These are phyloP conservation scores for Trichophyton equinum DNA, from an alignment of 2,329 filamentous ascomycete genomes.

Conservation along the genomic window DNA sequence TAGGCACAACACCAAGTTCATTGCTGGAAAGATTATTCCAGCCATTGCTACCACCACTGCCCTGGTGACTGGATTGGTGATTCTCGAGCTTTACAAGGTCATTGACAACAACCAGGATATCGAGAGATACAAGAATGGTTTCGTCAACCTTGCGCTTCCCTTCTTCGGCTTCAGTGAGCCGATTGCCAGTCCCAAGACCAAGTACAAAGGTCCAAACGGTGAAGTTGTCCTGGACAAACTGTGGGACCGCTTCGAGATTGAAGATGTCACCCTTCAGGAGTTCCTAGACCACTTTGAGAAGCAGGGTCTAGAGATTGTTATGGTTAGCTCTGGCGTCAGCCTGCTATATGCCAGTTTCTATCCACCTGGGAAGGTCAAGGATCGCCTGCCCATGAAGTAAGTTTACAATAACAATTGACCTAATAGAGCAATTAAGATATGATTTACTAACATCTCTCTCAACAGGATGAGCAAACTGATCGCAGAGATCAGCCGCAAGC, in stretches of 20 bases:
- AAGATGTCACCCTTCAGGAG: conserved; percentile 71
- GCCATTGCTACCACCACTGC: conserved; percentile 96
- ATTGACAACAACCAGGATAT: conserved; percentile 92
- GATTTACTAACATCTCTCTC: neutral
- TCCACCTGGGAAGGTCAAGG: conserved; percentile 67
- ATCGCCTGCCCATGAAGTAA: conserved; percentile 60
- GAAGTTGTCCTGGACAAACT: conserved; percentile 82
- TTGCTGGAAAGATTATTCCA: conserved; percentile 97
- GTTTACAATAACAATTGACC: conserved; percentile 20
- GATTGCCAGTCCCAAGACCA: conserved; percentile 84
- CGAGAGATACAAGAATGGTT: conserved; percentile 98
- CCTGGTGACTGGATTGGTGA: conserved; percentile 82
- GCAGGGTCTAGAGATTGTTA: conserved; percentile 69
- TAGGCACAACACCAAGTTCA: conserved; percentile 97
- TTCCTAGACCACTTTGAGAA: conserved; percentile 71
- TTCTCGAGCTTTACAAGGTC: conserved; percentile 91
- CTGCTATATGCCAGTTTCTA: conserved; percentile 92
- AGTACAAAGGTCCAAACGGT: conserved; percentile 68
- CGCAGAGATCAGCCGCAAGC: conserved; percentile 81
- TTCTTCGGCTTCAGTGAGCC: conserved; percentile 99
- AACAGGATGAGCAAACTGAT: conserved; percentile 74
- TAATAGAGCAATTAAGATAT: too few relatives aligned
- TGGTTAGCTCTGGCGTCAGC: conserved; percentile 96
- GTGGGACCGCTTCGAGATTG: conserved; percentile 92
- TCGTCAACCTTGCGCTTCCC: conserved; percentile 87